These are phyloP conservation scores for Pseudevernia furfuracea DNA, from an alignment of 495 filamentous ascomycete genomes.

Conservation along the genomic window DNA sequence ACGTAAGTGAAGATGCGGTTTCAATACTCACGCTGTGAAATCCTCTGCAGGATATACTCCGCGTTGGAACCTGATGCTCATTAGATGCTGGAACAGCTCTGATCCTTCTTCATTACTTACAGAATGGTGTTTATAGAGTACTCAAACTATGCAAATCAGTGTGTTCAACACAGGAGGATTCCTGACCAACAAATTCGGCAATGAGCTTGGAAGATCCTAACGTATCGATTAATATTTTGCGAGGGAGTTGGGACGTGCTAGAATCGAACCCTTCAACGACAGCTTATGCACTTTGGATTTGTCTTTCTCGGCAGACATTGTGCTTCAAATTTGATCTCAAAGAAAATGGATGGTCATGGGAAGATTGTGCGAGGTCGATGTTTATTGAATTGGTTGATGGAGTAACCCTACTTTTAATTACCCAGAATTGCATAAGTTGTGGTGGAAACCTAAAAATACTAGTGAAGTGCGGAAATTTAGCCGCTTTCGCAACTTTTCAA, in stretches of 20 bases:
- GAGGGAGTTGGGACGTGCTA: background rate
- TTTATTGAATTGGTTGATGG: constrained; percentile 17
- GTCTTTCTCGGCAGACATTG: constrained; percentile 54
- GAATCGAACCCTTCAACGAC: constrained; percentile 65
- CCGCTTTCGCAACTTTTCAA: background rate
- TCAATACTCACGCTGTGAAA: constrained; percentile 69
- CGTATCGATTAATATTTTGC: constrained; percentile 24
- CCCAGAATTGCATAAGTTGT: too few species aligned
- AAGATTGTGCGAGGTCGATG: background rate
- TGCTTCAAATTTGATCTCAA: background rate
- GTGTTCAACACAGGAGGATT: constrained; percentile 3
- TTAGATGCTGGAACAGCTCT: background rate
- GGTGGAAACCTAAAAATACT: too few species aligned
- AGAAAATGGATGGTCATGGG: background rate
- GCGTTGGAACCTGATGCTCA: constrained; percentile 66
- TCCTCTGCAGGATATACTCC: constrained; percentile 97
- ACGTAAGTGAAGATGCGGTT: constrained; percentile 10
- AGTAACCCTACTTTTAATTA: constrained; percentile 8
- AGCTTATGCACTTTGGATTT: constrained; percentile 93
- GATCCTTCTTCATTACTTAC: constrained; percentile 32
- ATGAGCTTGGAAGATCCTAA: constrained; percentile 77
- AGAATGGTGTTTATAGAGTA: constrained; percentile 95
- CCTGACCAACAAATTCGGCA: constrained; percentile 73
- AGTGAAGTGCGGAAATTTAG: constrained; percentile 9
- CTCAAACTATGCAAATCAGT: constrained; percentile 62